Conservation (phyloP, 2,329 filamentous ascomycete species). For the Fusarium lyarnte region DNA sequence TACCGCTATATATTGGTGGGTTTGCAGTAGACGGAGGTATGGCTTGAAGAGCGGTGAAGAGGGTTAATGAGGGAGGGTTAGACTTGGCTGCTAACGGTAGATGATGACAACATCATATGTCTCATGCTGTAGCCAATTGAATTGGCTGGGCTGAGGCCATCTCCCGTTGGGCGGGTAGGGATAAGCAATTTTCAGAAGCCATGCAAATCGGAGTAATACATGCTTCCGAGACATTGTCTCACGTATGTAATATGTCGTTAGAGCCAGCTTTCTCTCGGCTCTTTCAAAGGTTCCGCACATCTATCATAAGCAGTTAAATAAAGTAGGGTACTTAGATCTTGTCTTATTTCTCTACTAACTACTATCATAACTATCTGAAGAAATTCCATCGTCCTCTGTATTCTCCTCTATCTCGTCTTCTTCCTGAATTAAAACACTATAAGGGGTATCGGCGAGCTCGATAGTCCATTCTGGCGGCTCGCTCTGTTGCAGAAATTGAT, state of each 20-base stretch:
- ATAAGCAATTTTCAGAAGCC: not conserved
- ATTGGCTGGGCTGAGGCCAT: not conserved
- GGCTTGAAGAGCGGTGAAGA: not conserved
- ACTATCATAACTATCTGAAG: not conserved
- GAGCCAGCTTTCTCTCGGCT: not conserved
- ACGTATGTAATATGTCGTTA: too few relatives aligned
- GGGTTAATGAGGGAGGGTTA: not conserved
- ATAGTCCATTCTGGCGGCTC: not conserved
- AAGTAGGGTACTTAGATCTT: not conserved
- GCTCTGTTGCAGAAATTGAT: not conserved
- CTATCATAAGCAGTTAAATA: not conserved
- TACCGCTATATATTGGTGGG: not conserved
- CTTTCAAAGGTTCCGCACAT: not conserved
- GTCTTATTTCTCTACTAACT: not conserved
- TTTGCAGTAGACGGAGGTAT: not conserved
- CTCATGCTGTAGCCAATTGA: not conserved
- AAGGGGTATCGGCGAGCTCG: not conserved
- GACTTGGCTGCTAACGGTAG: not conserved
- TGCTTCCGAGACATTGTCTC: not conserved
- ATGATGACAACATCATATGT: not conserved
- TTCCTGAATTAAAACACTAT: not conserved
- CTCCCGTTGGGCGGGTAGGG: not conserved
- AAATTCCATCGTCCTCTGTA: not conserved
- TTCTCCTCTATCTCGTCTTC: not conserved
- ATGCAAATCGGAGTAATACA: not conserved